These are phyloP conservation scores for Pestalotiopsis sp. DNA, from an alignment of 2,329 filamentous ascomycete genomes.

Conservation along the genomic window DNA sequence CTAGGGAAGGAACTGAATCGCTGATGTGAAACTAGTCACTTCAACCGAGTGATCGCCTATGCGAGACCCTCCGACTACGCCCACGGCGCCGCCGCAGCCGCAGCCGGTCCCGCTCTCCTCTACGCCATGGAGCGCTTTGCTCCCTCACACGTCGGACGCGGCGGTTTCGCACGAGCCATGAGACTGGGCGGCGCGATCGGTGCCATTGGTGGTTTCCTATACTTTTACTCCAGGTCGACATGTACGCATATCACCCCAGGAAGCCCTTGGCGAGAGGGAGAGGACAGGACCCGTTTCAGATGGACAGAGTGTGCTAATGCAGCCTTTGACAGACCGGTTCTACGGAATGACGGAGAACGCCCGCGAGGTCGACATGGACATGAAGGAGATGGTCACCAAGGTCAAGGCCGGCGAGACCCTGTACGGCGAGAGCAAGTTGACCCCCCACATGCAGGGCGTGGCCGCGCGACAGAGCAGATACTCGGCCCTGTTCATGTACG, in stretches of 20 bases:
- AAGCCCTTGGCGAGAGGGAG: not conserved
- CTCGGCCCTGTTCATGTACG: constrained; percentile 79
- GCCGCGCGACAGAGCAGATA: constrained; percentile 92
- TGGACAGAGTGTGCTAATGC: not conserved
- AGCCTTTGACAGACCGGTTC: constrained; percentile 75
- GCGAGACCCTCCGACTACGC: constrained; percentile 83
- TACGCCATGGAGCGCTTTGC: constrained; percentile 80
- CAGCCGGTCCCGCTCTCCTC: constrained; percentile 75
- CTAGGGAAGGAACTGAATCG: no score
- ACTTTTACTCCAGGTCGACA: constrained; percentile 82
- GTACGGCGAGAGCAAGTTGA: constrained; percentile 79
- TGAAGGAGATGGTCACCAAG: constrained; percentile 96
- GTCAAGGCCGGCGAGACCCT: constrained; percentile 90
- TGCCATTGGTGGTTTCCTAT: constrained; percentile 76
- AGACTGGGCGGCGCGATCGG: constrained; percentile 76
- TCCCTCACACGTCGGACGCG: constrained; percentile 81
- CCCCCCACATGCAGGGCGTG: constrained; percentile 90
- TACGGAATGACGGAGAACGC: constrained; percentile 94
- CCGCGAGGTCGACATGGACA: constrained; percentile 92
- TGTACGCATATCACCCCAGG: constrained; percentile 59
- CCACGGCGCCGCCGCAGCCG: constrained; percentile 67
- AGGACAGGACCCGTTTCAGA: not conserved
- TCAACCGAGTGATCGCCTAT: constrained; percentile 88
- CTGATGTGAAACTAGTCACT: constrained; percentile 63
- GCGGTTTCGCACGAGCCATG: constrained; percentile 82